phyloP scores from a whole-genome alignment of 768 basidiomycete genomes.

The Tubosaeta sp. region DNA sequence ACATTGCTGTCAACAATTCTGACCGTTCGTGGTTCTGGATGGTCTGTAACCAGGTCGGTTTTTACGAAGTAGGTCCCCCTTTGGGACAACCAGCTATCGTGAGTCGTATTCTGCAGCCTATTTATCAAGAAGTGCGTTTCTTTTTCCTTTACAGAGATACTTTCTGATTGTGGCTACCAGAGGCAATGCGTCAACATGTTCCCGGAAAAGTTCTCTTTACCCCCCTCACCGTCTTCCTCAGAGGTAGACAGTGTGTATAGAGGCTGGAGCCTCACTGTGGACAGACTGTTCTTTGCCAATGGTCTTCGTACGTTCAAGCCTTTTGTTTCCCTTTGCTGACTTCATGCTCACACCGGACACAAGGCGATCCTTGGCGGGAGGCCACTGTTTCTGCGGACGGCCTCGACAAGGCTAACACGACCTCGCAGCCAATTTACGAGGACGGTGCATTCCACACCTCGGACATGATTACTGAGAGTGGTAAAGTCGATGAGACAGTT shows the following conservation, averaged over 20 bases:
- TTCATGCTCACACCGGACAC: not conserved
- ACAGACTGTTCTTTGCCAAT: slow-evolving; percentile 66
- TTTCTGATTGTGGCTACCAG: slow-evolving; percentile 26
- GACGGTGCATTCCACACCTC: slow-evolving; percentile 68
- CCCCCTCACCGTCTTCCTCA: slow-evolving; percentile 40
- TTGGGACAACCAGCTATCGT: slow-evolving; percentile 31
- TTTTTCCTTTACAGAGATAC: not conserved
- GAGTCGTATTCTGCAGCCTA: slow-evolving; percentile 32
- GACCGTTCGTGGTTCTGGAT: slow-evolving; percentile 71
- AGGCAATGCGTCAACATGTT: slow-evolving; percentile 71
- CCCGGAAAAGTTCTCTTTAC: slow-evolving; percentile 49
- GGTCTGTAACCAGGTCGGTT: slow-evolving; percentile 71
- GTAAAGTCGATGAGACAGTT: slow-evolving; percentile 47
- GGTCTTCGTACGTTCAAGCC: slow-evolving; percentile 49
- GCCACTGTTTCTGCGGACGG: slow-evolving; percentile 61
- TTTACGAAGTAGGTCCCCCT: slow-evolving; percentile 37
- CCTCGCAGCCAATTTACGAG: slow-evolving; percentile 51
- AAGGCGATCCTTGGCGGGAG: slow-evolving; percentile 75
- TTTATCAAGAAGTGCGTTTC: slow-evolving; percentile 24
- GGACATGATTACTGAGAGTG: slow-evolving; percentile 45
- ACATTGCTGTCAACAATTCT: slow-evolving; percentile 51
- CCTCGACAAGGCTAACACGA: slow-evolving; percentile 42
- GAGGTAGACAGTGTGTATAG: slow-evolving; percentile 48
- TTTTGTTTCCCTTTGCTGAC: not conserved
- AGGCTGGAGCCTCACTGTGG: slow-evolving; percentile 58